Conservation (phyloP, 148 eudicot genomes). For the Bassia scoparia region DNA sequence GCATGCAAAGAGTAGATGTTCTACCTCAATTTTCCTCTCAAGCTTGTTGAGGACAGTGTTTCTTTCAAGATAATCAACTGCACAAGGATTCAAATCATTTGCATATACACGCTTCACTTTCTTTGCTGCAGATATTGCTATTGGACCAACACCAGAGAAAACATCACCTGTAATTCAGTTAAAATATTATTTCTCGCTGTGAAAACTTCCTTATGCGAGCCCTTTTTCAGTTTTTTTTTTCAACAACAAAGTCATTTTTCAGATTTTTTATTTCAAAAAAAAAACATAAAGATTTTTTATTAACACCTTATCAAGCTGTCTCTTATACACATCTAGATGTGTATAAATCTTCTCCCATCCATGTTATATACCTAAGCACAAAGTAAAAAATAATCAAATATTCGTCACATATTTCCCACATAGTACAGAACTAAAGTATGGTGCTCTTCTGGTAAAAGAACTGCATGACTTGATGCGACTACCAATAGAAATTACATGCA, state of each 20-base stretch:
- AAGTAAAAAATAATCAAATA: slow-evolving; percentile 1
- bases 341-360: slow-evolving; percentile 96
- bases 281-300: too few relatives aligned
- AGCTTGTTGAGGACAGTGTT: slow-evolving; percentile 77
- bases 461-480: background rate
- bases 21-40: slow-evolving; percentile 86
- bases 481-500: background rate
- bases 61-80: slow-evolving; percentile 78
- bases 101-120: slow-evolving; percentile 88
- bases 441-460: background rate
- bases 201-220: background rate
- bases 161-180: slow-evolving; percentile 66
- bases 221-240: too few relatives aligned
- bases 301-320: too few relatives aligned
- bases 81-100: slow-evolving; percentile 83
- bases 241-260: too few relatives aligned
- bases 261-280: too few relatives aligned
- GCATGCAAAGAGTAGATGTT: background rate
- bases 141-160: slow-evolving; percentile 95
- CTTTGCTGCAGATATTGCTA: slow-evolving; percentile 92
- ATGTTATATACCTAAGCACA: slow-evolving; percentile 73
- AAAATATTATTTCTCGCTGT: too few relatives aligned
- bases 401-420: background rate
- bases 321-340: too few relatives aligned
- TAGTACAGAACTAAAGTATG: background rate